phyloP scores from a whole-genome alignment of 176 grass and related monocot species.

The Luzula sylvatica region DNA sequence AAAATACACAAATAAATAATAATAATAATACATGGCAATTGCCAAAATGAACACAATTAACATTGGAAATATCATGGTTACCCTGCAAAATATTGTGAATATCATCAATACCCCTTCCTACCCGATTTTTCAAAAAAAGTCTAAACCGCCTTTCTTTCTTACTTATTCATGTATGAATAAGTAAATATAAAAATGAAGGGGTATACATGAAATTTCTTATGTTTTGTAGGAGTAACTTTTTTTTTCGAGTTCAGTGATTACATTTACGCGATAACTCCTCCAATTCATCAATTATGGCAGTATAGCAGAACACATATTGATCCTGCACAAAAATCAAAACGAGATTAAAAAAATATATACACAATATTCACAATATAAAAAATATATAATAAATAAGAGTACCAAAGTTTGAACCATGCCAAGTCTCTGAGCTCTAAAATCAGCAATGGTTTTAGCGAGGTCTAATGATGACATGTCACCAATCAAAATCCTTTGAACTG shows the following conservation, averaged over 20 bases:
- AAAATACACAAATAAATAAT: too few relatives aligned
- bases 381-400: conserved; percentile 7
- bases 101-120: too few relatives aligned
- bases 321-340: conserved; percentile 41
- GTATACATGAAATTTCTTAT: too few relatives aligned
- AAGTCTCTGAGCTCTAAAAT: conserved; percentile 55
- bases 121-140: neutral
- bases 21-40: too few relatives aligned
- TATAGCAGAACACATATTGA: conserved; percentile 66
- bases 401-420: conserved; percentile 85
- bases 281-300: conserved; percentile 47
- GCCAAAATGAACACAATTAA: neutral
- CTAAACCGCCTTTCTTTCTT: neutral
- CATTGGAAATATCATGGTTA: neutral
- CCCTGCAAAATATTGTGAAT: too few relatives aligned
- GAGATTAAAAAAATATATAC: too few relatives aligned
- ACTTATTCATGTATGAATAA: too few relatives aligned
- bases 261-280: conserved; percentile 40
- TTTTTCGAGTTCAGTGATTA: conserved; percentile 8
- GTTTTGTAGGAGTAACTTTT: conserved; percentile 2
- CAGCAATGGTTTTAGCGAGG: conserved; percentile 43
- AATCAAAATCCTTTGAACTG: conserved; percentile 64
- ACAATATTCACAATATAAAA: too few relatives aligned
- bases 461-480: conserved; percentile 42
- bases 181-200: too few relatives aligned